A percentile compares a stretch with the other conserved stretches of the same genome.
These are phyloP conservation scores for Colletotrichum tofieldiae DNA, from an alignment of 2,329 filamentous ascomycete genomes.

Conservation along the genomic window DNA sequence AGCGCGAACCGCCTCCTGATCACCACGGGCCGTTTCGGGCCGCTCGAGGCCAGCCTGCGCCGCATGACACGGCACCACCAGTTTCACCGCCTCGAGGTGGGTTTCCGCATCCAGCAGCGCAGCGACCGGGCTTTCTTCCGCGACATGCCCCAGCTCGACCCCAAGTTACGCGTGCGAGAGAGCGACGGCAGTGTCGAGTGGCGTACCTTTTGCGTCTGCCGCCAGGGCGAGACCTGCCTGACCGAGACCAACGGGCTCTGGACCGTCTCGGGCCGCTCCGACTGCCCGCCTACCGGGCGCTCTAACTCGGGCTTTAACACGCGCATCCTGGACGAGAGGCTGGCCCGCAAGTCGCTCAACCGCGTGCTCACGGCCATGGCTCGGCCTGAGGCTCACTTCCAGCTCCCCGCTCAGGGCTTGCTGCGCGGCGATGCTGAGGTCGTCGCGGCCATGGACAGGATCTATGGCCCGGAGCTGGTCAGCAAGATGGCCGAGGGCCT, in stretches of 20 bases:
- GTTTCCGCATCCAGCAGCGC: slow-evolving; percentile 5
- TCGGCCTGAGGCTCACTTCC: neutral
- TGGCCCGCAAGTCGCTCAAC: slow-evolving; percentile 4
- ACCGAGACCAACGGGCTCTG: slow-evolving; percentile 4
- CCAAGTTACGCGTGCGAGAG: slow-evolving; percentile 1
- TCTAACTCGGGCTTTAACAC: slow-evolving; percentile 10
- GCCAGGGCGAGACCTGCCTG: slow-evolving; percentile 5
- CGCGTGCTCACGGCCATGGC: slow-evolving; percentile 1
- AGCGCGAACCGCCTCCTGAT: neutral
- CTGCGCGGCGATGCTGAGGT: neutral
- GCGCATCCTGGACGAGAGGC: neutral
- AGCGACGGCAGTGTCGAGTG: slow-evolving; percentile 15
- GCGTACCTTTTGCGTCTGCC: slow-evolving; percentile 12
- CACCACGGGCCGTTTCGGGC: neutral
- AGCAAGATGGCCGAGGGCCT: neutral
- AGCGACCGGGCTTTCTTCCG: slow-evolving; percentile 5
- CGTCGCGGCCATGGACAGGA: neutral
- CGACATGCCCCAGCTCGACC: neutral
- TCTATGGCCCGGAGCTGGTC: slow-evolving; percentile 9
- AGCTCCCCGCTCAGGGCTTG: neutral
- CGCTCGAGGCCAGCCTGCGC: neutral
- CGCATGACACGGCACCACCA: slow-evolving; percentile 3
- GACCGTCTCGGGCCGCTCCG: slow-evolving; percentile 3
- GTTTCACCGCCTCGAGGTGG: neutral
- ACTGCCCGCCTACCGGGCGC: slow-evolving; percentile 6